Percentiles rank a stretch among this genome's conserved stretches.
These are phyloP conservation scores for Mortierella sp. DNA, from an alignment of 371 early-diverging fungal genomes.

Conservation along the genomic window DNA sequence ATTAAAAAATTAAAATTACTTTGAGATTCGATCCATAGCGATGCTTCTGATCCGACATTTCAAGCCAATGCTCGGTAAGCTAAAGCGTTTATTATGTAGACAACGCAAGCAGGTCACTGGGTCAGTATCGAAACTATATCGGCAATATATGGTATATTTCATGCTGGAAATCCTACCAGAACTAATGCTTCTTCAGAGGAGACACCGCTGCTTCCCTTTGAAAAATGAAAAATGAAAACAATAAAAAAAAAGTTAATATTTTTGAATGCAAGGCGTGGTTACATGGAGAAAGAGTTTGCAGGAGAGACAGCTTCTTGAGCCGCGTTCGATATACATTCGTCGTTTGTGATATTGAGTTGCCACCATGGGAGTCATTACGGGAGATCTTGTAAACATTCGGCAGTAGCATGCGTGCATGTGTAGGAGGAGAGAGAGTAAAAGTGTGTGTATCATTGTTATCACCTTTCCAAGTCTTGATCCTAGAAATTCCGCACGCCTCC, in stretches of 20 bases:
- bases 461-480: conserved; percentile 50
- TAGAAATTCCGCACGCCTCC: conserved; percentile 50
- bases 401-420: background rate
- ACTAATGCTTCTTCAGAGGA: conserved; percentile 41
- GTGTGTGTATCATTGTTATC: background rate
- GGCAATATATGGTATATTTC: background rate
- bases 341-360: background rate
- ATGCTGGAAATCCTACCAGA: conserved; percentile 18
- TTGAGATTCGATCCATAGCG: conserved; percentile 60
- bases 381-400: background rate
- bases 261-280: too few relatives aligned
- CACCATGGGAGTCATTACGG: too few relatives aligned
- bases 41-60: conserved; percentile 56
- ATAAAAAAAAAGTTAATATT: background rate
- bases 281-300: background rate
- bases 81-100: conserved; percentile 4
- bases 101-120: background rate
- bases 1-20: conserved; percentile 22
- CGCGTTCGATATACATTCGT: background rate
- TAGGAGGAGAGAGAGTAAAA: background rate
- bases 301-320: background rate
- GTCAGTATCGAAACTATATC: background rate
- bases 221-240: background rate
- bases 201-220: conserved; percentile 37
- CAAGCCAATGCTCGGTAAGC: conserved; percentile 60